Evolutionary conservation across 495 filamentous ascomycete genomes (phyloP).

Genomic region (Annulohypoxylon stygium): DNA sequence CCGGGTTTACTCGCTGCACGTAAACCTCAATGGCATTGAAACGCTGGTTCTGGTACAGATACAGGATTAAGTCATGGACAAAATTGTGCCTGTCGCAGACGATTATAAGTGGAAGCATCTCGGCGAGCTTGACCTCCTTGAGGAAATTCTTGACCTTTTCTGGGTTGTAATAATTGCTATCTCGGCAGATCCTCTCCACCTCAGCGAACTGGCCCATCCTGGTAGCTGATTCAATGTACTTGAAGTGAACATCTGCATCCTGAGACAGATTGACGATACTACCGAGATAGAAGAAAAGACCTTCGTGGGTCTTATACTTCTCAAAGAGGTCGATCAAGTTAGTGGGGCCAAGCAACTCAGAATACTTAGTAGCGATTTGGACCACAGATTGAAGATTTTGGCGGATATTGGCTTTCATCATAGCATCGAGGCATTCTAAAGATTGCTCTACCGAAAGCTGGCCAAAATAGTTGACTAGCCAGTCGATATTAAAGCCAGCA

Average conservation of each 20-base stretch:
- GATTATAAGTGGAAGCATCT: constrained; percentile 96
- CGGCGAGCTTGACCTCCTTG: constrained; percentile 92
- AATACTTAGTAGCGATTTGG: constrained; percentile 96
- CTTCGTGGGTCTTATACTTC: constrained; percentile 95
- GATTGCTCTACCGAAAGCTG: constrained; percentile 94
- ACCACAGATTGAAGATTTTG: constrained; percentile 95
- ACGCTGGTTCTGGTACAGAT: constrained; percentile 98
- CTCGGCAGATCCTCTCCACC: constrained; percentile 96
- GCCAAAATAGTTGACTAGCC: constrained; percentile 92
- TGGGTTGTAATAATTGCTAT: constrained; percentile 92
- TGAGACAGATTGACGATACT: constrained; percentile 98
- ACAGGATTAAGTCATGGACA: constrained; percentile 95
- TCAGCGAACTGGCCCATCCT: constrained; percentile 91
- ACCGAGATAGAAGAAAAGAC: constrained; percentile 97
- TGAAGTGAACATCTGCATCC: constrained; percentile 96
- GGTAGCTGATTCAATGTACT: constrained; percentile 98
- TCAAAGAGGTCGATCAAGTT: constrained; percentile 94
- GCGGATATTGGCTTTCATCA: constrained; percentile 95
- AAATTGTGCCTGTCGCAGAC: constrained; percentile 99
- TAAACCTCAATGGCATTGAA: constrained; percentile 99
- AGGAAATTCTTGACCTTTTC: constrained; percentile 99
- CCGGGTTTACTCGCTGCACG: constrained; percentile 97
- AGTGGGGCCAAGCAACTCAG: constrained; percentile 91
- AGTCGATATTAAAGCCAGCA: constrained; percentile 87
- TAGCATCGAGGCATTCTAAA: constrained; percentile 92